Conservation (phyloP, 805 yeast species). For the Cyberlindnera americana region DNA sequence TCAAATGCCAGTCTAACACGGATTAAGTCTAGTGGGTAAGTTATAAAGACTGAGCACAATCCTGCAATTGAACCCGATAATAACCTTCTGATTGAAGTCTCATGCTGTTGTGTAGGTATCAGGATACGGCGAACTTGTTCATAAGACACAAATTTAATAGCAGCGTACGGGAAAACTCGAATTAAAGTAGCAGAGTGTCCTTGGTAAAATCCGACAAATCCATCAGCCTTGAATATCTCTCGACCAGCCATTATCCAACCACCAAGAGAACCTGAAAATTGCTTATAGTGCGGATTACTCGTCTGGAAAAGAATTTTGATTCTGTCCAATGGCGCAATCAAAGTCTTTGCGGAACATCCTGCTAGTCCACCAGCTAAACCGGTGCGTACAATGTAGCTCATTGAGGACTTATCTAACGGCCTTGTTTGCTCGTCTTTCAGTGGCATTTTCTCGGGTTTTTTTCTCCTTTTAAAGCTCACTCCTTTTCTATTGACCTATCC, state of each 20-base stretch:
- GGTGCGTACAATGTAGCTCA: conserved; percentile 76
- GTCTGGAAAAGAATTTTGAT: conserved; percentile 95
- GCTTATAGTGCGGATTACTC: conserved; percentile 80
- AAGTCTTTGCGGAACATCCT: conserved; percentile 93
- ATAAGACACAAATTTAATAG: conserved; percentile 92
- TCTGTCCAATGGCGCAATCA: conserved; percentile 93
- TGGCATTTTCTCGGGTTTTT: neutral
- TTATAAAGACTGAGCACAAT: conserved; percentile 75
- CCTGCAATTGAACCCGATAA: conserved; percentile 92
- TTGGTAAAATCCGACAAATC: conserved; percentile 78
- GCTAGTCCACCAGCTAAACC: conserved; percentile 96
- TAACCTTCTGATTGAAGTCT: conserved; percentile 76
- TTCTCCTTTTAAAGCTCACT: too few relatives aligned
- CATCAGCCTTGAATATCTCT: conserved; percentile 65
- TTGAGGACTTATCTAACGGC: conserved; percentile 56
- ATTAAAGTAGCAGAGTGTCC: conserved; percentile 94
- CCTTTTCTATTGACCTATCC: too few relatives aligned
- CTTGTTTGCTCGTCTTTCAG: conserved; percentile 2
- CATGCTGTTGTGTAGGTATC: conserved; percentile 71
- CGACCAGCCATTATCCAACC: conserved; percentile 75
- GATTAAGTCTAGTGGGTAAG: conserved; percentile 89
- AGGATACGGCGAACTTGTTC: conserved; percentile 82
- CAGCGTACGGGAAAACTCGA: conserved; percentile 95
- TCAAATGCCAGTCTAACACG: conserved; percentile 91
- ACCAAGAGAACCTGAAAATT: conserved; percentile 72